These are phyloP conservation scores for Gossypium sturtianum DNA, from an alignment of 345 rosid species.

Conservation along the genomic window DNA sequence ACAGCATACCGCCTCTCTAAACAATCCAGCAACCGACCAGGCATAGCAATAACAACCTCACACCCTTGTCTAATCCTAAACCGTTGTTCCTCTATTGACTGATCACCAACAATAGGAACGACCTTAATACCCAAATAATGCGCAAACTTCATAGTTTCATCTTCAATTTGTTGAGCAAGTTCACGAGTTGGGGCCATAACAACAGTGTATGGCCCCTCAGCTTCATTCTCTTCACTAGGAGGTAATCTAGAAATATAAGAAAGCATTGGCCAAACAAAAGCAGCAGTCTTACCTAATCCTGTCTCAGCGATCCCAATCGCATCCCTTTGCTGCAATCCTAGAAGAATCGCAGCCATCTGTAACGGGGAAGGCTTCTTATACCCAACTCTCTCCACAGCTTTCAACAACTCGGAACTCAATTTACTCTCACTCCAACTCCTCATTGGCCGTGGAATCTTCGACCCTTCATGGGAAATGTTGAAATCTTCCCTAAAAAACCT, in stretches of 20 bases:
- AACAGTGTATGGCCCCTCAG: slow-evolving; percentile 93
- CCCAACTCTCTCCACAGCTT: slow-evolving; percentile 84
- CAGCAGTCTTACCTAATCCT: slow-evolving; percentile 96
- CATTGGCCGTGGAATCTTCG: slow-evolving; percentile 89
- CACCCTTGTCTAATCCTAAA: slow-evolving; percentile 89
- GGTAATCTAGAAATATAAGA: slow-evolving; percentile 86
- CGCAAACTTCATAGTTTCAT: slow-evolving; percentile 86
- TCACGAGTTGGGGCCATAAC: slow-evolving; percentile 95
- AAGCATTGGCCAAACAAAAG: slow-evolving; percentile 93
- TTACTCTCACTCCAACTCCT: slow-evolving; percentile 92
- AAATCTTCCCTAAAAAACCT: slow-evolving; percentile 91
- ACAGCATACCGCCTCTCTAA: slow-evolving; percentile 90
- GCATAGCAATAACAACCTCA: slow-evolving; percentile 93
- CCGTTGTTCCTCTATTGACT: slow-evolving; percentile 90
- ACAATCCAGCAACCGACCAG: slow-evolving; percentile 85
- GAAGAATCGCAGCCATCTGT: slow-evolving; percentile 90
- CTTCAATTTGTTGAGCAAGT: slow-evolving; percentile 92
- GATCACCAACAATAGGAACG: slow-evolving; percentile 92
- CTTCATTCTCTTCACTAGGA: slow-evolving; percentile 75
- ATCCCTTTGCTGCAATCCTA: slow-evolving; percentile 89
- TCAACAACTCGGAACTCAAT: slow-evolving; percentile 57
- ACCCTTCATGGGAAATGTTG: slow-evolving; percentile 86
- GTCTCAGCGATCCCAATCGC: slow-evolving; percentile 95
- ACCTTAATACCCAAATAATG: slow-evolving; percentile 81
- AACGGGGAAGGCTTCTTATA: slow-evolving; percentile 86